phyloP scores from a whole-genome alignment of 164 flowering plant species.

The Piper longum region DNA sequence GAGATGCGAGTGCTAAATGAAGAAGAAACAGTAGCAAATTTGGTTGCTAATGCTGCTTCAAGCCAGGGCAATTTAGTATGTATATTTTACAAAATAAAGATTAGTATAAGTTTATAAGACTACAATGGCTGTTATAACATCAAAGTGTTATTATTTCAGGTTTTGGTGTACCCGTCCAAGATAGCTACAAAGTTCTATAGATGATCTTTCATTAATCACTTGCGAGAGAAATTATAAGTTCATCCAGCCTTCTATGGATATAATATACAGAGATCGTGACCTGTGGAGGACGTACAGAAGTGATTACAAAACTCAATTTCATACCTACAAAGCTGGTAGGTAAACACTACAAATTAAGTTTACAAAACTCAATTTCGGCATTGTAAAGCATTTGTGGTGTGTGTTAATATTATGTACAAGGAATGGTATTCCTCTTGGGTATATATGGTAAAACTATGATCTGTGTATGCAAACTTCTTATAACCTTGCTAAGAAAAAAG shows the following conservation, averaged over 20 bases:
- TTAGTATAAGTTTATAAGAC: no score
- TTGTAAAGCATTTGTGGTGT: not conserved
- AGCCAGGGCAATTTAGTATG: conserved; percentile 42
- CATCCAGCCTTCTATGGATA: not conserved
- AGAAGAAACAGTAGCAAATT: conserved; percentile 43
- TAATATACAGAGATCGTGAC: no score
- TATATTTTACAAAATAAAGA: not conserved
- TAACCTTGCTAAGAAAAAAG: not conserved
- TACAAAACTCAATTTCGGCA: not conserved
- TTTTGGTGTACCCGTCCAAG: conserved; percentile 6
- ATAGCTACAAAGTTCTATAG: not conserved
- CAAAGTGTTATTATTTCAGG: not conserved
- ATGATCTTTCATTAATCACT: not conserved
- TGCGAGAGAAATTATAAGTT: not conserved
- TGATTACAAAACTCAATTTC: no score
- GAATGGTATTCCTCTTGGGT: not conserved
- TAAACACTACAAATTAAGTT: no score
- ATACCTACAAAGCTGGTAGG: no score
- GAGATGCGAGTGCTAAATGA: conserved; percentile 26
- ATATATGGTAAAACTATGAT: not conserved
- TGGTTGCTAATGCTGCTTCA: conserved; percentile 15
- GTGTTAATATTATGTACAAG: not conserved
- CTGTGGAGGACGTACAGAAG: not conserved
- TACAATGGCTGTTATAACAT: no score
- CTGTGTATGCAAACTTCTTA: not conserved